Evolutionary conservation across 202 grass and related monocot species (phyloP), one percentile per base, ranked within the genome.

Genomic region (Saccharum hybrid): DNA sequence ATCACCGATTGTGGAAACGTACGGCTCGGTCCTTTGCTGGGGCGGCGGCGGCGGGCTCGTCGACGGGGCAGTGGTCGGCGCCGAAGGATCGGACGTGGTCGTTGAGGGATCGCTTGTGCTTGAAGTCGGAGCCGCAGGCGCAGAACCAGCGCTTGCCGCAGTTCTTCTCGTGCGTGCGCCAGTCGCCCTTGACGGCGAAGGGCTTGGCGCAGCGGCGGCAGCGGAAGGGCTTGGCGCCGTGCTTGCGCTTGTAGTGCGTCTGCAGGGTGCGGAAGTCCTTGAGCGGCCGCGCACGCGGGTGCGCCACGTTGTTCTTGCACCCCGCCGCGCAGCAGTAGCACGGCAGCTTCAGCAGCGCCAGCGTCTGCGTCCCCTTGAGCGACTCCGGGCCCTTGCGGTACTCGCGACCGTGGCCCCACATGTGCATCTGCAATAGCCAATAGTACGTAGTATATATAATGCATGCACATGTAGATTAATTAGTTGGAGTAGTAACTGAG

Each of bases 151-250:
- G 84, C 83, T 89, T 93, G 82, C 96, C 96, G 71, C 96, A 98
- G 88, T 98, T 98, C 85, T 98, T 98, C 89, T 98, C 93, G 57
- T 98, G 96, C 46, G 96, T 98, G 83, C 96, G 84, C 96, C 96
- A 98, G 87, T 98, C 96, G 63, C 96, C 96, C 85, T 93, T 90
- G 79, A 98, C 96, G 33, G 96, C 96, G 83, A 98, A 98, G 65
- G 93, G 91, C 82, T 96, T 98, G 59, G 87, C 77, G 83, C 96
- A 98, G 80, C 89, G 90, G 75, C 96, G 88, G 81, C 96, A 98
- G 62, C 75, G 78, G 91, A 98, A 98, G 10, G 85, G 79, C 85
- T 93, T 96, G 71, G 74, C 63, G 57, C 91, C 96, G 64, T 98
- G 96, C 89, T 98, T 98, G 74, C 96, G 82, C 91, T 90, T 96